Evolutionary conservation across 768 basidiomycete species (phyloP), one percentile per base, ranked within the genome.

Genomic region (Coprinopsis strossmayeri): DNA sequence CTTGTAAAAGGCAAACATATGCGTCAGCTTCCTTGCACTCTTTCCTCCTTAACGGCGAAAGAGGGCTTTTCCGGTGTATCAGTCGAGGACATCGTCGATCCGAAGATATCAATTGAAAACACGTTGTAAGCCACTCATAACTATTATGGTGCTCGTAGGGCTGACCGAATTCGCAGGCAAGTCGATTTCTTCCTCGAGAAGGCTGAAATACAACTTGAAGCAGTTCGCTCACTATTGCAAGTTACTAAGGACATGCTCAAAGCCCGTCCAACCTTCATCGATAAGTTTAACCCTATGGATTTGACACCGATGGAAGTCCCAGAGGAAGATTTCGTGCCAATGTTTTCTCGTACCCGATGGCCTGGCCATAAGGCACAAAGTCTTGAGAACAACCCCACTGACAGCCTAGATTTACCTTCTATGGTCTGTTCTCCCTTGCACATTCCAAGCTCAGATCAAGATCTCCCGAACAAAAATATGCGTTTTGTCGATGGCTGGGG

Each of bases 401-500:
- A 15, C 30, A 15, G 15, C 7, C 9, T 15, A 7, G 30, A 32
- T 7, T 7, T 7, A 32, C 9, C 30, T 9, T 10, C 10, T 5
- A 38, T 38, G 10, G 9, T 11, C 10, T 5, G 5, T 11, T 18
- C 17, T 7, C 11, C 35, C 5, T 5, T 18, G 10, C 11, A 11
- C 5, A 17, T 38, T 7, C 5, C 18, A 18, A 17, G 18, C 17
- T 38, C 35, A 17, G 35, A 38, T 1, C 57, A 57, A 34, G 73
- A 78, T 41, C 51, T 78, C 4, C 64, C 70, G n/a, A 58, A 57
- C 27, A 69, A 72, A 43, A 76, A 78, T 59, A 74, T 87, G 69
- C 64, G 72, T 7, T 56, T 84, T 27, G 74, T 85, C 1, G 71
- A 78, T 60, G 85, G 83, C 24, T 83, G 83, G 82, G 61, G 86